A percentile compares a stretch with the other conserved stretches of the same genome.
Conservation (phyloP, 768 basidiomycete genomes). For the Daedaleopsis sinensis region DNA sequence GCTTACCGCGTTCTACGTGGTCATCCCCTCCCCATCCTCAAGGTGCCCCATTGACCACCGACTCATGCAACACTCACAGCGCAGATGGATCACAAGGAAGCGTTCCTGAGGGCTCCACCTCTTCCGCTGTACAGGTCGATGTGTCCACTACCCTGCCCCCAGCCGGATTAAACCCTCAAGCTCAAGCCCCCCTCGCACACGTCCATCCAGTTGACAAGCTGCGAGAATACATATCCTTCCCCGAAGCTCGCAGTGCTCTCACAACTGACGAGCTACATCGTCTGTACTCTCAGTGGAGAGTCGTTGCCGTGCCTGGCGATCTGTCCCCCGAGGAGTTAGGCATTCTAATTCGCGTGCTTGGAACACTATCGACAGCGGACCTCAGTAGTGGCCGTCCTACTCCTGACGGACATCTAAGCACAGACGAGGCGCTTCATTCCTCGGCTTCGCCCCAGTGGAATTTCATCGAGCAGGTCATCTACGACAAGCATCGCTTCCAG, state of each 20-base stretch:
- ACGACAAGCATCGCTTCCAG: constrained; percentile 44
- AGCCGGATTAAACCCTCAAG: neutral
- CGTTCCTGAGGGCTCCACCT: too few species aligned
- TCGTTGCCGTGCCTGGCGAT: constrained; percentile 35
- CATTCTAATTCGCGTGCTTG: constrained; percentile 50
- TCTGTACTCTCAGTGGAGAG: constrained; percentile 32
- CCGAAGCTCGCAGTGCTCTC: constrained; percentile 7
- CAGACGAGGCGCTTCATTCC: constrained; percentile 29
- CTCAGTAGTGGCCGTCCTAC: constrained; percentile 29
- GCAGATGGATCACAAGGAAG: too few species aligned
- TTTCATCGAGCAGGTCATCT: constrained; percentile 47
- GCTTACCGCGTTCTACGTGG: neutral
- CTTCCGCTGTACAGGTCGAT: neutral
- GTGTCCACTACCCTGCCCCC: neutral
- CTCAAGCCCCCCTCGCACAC: neutral
- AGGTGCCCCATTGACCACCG: neutral
- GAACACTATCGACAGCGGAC: constrained; percentile 46
- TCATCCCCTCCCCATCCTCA: neutral
- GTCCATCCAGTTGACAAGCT: constrained; percentile 1
- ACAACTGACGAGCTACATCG: constrained; percentile 9
- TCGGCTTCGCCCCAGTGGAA: constrained; percentile 47
- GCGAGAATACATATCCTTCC: constrained; percentile 16
- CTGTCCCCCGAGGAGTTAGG: constrained; percentile 42
- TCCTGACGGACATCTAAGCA: constrained; percentile 32
- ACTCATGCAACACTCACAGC: neutral